Base-by-base conservation (phyloP, 768 basidiomycete species). In the Lyophyllum shimeji region DNA sequence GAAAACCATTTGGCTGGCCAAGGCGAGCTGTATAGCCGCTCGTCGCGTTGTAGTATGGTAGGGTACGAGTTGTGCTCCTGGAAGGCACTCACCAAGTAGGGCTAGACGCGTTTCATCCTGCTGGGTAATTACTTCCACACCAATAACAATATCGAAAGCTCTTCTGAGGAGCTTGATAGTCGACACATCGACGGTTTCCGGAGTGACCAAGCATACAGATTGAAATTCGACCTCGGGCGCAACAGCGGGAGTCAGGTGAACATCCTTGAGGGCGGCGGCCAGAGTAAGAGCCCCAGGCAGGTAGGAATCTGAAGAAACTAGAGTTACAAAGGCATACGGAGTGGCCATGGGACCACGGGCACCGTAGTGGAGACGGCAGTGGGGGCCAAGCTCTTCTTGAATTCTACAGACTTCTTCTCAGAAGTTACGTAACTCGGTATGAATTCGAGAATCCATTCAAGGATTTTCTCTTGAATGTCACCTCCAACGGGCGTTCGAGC, bases 151-250 rank as follows among this genome's bases (percentile, higher is more conserved):
- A 68, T 95, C 82, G 66, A 88, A 99, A 8, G 84, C 86, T 65
- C 81, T 82, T 58, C 95, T 79, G 47, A 98, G 81, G 50, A 84
- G 80, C 65, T 86, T 91, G 59, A 95, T 86, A 51, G 90, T 80
- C 47, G 81, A 77, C 23, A 95, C 89, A 70, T 92, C 87, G 69
- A 98, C 86, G 0, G 91, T 88, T 68, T 97, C 93, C 50, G 97
- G 97, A 24, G 96, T 96, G 58, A 96, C 93, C 42, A 99, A 75
- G 73, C 94, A 97, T 58, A 95, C 86, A 13, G 89, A 90, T 58
- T 87, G 78, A 66, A 91, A 91, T 47, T 86, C 79, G 55, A 86
- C 81, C 67, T 84, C 80, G 50, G 85, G 83, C 25, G 81, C 70
- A 44, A 76, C 68, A 21, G 84, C 72, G 7, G 86, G 83, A 42